These are phyloP conservation scores for Phytopythium delawarense DNA, from an alignment of 352 stramenopile genomes.

Conservation along the genomic window DNA sequence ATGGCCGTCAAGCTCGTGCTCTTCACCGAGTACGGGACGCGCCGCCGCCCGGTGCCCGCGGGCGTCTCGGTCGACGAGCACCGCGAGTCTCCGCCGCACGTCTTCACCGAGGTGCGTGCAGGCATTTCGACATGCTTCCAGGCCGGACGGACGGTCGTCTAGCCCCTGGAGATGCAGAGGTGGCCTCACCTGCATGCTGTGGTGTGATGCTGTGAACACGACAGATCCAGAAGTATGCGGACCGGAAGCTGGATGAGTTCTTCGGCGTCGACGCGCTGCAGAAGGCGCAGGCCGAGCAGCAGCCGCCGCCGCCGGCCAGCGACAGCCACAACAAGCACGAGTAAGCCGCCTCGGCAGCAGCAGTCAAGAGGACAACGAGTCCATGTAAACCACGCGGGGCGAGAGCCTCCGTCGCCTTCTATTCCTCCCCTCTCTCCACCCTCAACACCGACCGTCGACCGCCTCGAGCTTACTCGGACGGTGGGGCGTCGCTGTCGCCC, in stretches of 20 bases:
- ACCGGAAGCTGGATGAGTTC: slow-evolving; percentile 84
- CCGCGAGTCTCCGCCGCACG: slow-evolving; percentile 51
- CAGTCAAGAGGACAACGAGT: neutral
- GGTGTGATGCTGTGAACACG: neutral
- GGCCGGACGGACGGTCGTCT: too few relatives aligned
- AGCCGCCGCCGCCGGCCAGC: neutral
- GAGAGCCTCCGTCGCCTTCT: neutral
- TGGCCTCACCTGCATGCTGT: neutral
- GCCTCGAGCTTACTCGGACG: neutral
- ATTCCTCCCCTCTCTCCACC: neutral
- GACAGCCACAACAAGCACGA: neutral
- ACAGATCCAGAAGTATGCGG: slow-evolving; percentile 71
- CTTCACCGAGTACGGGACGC: slow-evolving; percentile 77
- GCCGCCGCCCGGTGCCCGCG: slow-evolving; percentile 24
- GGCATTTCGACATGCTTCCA: too few relatives aligned
- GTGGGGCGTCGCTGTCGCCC: slow-evolving; percentile 12
- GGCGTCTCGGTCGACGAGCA: slow-evolving; percentile 58
- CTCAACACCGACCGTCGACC: neutral
- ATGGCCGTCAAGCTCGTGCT: slow-evolving; percentile 83
- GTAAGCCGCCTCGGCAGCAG: neutral
- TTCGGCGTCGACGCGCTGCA: slow-evolving; percentile 78
- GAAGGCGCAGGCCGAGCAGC: slow-evolving; percentile 20
- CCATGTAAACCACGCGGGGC: neutral
- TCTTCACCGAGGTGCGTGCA: slow-evolving; percentile 61
- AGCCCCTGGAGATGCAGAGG: too few relatives aligned